Conservation (phyloP, 1,139 yeast species). For the Pichia inconspicua region DNA sequence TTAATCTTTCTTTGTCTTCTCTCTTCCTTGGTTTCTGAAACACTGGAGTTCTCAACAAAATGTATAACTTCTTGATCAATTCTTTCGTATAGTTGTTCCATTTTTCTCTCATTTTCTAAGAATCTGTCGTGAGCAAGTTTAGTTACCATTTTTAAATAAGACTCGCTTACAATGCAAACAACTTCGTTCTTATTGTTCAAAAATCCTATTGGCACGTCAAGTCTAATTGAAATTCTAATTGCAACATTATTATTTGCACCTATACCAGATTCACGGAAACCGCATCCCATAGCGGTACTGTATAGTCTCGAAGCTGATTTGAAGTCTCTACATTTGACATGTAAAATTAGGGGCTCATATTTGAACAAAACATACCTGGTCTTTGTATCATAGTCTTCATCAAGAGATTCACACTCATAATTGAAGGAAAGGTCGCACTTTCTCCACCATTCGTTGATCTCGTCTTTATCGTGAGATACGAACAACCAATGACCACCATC, state of each 20-base stretch:
- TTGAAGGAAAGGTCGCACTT: not conserved
- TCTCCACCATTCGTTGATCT: constrained; percentile 46
- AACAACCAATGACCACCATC: constrained; percentile 80
- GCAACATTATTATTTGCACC: constrained; percentile 77
- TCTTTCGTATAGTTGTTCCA: constrained; percentile 40
- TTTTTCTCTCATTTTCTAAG: constrained; percentile 50
- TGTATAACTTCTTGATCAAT: constrained; percentile 27
- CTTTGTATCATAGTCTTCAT: not conserved
- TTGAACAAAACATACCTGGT: constrained; percentile 61
- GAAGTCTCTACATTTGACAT: constrained; percentile 66
- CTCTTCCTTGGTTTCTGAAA: constrained; percentile 44
- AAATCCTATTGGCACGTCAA: constrained; percentile 70
- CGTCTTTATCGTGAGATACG: constrained; percentile 57
- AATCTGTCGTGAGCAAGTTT: constrained; percentile 51
- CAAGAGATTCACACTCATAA: not conserved
- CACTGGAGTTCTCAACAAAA: constrained; percentile 23
- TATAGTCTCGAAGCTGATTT: constrained; percentile 54
- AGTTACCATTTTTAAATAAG: constrained; percentile 44
- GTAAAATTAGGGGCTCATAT: constrained; percentile 78
- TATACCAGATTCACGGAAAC: constrained; percentile 81
- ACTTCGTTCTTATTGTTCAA: constrained; percentile 30
- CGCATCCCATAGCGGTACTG: constrained; percentile 71
- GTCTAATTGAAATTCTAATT: constrained; percentile 58
- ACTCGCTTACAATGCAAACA: constrained; percentile 38
- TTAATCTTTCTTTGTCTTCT: constrained; percentile 49